Percentiles rank a stretch among this genome's conserved stretches.
phyloP scores from a whole-genome alignment of 257 asterid genomes.

The Voacanga thouarsii region DNA sequence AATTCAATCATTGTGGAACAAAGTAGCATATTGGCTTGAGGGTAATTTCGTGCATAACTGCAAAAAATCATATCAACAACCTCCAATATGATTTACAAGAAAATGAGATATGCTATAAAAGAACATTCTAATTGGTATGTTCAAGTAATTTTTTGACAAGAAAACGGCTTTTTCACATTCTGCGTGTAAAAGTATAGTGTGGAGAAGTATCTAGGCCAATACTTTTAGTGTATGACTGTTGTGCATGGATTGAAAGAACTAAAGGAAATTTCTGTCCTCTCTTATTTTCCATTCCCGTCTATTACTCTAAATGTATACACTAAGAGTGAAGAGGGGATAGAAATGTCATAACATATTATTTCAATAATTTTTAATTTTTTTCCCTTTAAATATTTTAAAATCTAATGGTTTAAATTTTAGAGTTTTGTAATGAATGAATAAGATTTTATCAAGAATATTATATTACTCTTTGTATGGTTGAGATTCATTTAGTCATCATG shows the following conservation, averaged over 20 bases:
- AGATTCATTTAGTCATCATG: too few species aligned
- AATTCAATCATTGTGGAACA: conserved; percentile 74
- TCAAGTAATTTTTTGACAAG: background rate
- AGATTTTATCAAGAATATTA: too few species aligned
- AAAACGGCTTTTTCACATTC: background rate
- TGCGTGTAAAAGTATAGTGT: background rate
- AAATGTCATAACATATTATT: too few species aligned
- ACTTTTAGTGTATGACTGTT: background rate
- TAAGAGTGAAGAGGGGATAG: too few species aligned
- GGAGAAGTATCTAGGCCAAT: background rate
- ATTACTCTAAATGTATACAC: too few species aligned
- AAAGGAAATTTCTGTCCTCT: background rate
- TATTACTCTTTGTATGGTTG: too few species aligned
- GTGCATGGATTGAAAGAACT: background rate
- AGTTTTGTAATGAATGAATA: too few species aligned
- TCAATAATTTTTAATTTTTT: too few species aligned
- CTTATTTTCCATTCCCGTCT: background rate
- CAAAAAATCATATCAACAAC: conserved; percentile 16
- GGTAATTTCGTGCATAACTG: conserved; percentile 66
- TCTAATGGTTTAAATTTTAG: too few species aligned
- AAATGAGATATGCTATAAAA: background rate
- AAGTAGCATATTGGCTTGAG: conserved; percentile 49
- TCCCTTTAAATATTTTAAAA: too few species aligned
- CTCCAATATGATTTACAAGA: background rate
- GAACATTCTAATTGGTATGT: background rate